Percentiles rank a stretch among this genome's conserved stretches.
These are phyloP conservation scores for Jackrogersella multiformis DNA, from an alignment of 495 filamentous ascomycete genomes.

Conservation along the genomic window DNA sequence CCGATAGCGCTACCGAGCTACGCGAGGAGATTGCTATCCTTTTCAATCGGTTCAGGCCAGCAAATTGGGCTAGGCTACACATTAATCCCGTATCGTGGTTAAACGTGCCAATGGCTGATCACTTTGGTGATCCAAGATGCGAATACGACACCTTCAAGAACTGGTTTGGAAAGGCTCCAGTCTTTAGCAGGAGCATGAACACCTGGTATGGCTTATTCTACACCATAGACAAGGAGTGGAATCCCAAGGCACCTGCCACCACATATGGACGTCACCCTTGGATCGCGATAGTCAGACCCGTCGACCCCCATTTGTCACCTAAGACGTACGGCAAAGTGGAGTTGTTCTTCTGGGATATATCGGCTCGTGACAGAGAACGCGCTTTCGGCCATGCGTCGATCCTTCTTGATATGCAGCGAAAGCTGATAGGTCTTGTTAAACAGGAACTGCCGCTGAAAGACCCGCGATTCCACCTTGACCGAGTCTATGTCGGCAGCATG, in stretches of 20 bases:
- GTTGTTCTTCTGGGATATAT: conserved; percentile 59
- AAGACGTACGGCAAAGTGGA: conserved; percentile 36
- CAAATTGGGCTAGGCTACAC: conserved; percentile 37
- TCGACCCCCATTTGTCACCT: conserved; percentile 42
- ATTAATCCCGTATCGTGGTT: conserved; percentile 52
- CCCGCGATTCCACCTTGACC: conserved; percentile 37
- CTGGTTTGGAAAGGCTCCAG: conserved; percentile 46
- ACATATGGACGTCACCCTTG: conserved; percentile 50
- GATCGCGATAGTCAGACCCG: conserved; percentile 52
- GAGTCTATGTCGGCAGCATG: conserved; percentile 53
- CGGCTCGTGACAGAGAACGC: conserved; percentile 30
- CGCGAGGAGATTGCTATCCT: conserved; percentile 13
- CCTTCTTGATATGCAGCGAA: conserved; percentile 53
- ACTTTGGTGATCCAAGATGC: conserved; percentile 44
- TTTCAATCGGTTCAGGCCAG: not conserved
- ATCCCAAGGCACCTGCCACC: conserved; percentile 29
- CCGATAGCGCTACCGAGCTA: conserved; percentile 14
- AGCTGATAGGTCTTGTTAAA: conserved; percentile 47
- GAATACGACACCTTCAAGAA: conserved; percentile 46
- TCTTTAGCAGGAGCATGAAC: conserved; percentile 37
- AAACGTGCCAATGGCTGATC: conserved; percentile 47
- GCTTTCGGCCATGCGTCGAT: not conserved
- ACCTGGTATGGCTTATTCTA: conserved; percentile 58
- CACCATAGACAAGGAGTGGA: conserved; percentile 53
- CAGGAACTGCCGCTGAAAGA: conserved; percentile 39